Percentiles rank a stretch among this genome's conserved stretches.
phyloP scores from a whole-genome alignment of 495 filamentous ascomycete species.

The Hypoxylon fragiforme region DNA sequence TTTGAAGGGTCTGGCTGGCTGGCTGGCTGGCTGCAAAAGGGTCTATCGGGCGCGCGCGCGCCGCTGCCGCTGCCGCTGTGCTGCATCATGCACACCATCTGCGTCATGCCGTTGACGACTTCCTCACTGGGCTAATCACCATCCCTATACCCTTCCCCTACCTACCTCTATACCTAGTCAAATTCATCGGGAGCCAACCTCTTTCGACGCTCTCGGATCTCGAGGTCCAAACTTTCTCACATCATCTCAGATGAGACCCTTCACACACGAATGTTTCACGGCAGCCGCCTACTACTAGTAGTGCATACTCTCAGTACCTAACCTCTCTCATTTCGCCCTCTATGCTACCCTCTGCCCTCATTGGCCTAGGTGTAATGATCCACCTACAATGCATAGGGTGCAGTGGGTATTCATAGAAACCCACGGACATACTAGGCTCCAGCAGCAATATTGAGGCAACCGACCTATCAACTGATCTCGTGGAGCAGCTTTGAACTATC shows the following conservation, averaged over 20 bases:
- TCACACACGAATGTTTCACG: slow-evolving; percentile 17
- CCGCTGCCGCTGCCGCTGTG: slow-evolving; percentile 33
- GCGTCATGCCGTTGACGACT: slow-evolving; percentile 32
- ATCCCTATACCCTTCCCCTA: not conserved
- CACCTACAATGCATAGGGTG: not conserved
- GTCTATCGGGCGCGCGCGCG: slow-evolving; percentile 35
- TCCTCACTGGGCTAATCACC: slow-evolving; percentile 11
- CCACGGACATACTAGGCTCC: no score
- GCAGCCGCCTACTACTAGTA: slow-evolving; percentile 2
- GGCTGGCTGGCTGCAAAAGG: no score
- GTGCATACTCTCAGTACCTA: not conserved
- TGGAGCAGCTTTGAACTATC: not conserved
- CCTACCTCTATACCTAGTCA: not conserved
- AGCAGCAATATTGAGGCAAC: not conserved
- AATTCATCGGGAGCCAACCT: slow-evolving; percentile 12
- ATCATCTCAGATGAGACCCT: no score
- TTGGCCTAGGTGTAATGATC: not conserved
- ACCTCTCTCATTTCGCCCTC: not conserved
- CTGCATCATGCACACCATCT: slow-evolving; percentile 43
- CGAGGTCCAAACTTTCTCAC: not conserved
- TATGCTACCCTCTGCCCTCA: not conserved
- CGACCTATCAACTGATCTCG: not conserved
- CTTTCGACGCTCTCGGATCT: slow-evolving; percentile 4
- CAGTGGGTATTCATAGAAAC: no score
- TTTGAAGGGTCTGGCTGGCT: slow-evolving; percentile 19